Conservation (phyloP, 306 rosid species). For the Cucumis sativus region DNA sequence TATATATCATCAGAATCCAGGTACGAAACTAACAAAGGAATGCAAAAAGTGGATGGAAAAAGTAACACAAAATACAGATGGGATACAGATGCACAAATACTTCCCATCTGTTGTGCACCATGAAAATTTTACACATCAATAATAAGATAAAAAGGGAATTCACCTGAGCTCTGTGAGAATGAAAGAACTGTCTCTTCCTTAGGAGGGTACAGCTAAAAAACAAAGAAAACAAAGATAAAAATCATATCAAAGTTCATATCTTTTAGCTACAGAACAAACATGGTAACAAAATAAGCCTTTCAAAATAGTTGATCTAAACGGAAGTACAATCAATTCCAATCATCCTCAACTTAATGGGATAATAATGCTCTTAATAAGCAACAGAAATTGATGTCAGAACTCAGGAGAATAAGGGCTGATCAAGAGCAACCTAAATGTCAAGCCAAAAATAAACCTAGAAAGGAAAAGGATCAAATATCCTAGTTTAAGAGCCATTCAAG, state of each 20-base stretch:
- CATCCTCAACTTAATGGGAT: not conserved
- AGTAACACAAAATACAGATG: not conserved
- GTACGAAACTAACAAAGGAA: not conserved
- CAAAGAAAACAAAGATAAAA: not conserved
- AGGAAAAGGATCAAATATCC: not conserved
- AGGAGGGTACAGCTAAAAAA: slow-evolving; percentile 41
- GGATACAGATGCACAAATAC: not conserved
- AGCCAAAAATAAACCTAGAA: not conserved
- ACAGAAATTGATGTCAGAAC: not conserved
- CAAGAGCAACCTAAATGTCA: not conserved
- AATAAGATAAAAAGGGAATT: not conserved
- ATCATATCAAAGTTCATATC: not conserved
- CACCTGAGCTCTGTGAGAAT: slow-evolving; percentile 82
- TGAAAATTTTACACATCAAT: not conserved
- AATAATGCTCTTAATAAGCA: not conserved
- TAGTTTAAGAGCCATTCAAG: not conserved
- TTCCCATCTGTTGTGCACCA: not conserved
- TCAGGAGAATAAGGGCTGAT: not conserved
- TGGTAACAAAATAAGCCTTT: not conserved
- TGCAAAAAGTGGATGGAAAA: not conserved
- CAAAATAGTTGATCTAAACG: not conserved
- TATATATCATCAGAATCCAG: not conserved
- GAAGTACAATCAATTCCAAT: not conserved
- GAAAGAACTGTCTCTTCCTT: slow-evolving; percentile 60
- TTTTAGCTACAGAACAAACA: not conserved